Percentiles rank a stretch among this genome's conserved stretches.
Evolutionary conservation across 257 asterid genomes (phyloP).

Genomic region (Striga asiatica): DNA sequence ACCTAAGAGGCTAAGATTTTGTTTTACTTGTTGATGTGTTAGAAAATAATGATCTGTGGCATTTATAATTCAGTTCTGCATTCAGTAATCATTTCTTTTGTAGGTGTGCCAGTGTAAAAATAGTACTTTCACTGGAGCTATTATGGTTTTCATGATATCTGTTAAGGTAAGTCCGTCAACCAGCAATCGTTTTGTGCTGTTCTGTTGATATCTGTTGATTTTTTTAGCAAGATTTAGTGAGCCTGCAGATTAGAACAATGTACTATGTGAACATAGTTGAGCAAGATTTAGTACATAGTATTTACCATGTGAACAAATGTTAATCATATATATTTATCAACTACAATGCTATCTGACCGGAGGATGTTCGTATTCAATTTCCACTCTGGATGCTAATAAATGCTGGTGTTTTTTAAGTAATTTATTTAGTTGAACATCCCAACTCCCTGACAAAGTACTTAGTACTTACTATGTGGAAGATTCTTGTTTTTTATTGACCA

Average conservation of each 20-base stretch:
- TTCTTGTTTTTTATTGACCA: not conserved
- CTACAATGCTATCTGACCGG: too few relatives aligned
- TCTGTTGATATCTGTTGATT: too few relatives aligned
- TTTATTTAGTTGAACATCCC: not conserved
- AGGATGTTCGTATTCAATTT: too few relatives aligned
- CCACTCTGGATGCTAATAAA: too few relatives aligned
- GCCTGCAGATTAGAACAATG: too few relatives aligned
- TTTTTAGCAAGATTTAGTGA: too few relatives aligned
- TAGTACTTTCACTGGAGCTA: slow-evolving; percentile 30
- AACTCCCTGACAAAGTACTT: not conserved
- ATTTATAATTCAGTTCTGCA: not conserved
- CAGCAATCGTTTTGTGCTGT: not conserved
- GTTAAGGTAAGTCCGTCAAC: slow-evolving; percentile 39
- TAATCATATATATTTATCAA: too few relatives aligned
- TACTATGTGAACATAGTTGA: too few relatives aligned
- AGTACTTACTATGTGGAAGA: not conserved
- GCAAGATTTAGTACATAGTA: too few relatives aligned
- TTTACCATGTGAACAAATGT: too few relatives aligned
- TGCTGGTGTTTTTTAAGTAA: not conserved
- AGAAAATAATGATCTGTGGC: not conserved
- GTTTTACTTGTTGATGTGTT: not conserved
- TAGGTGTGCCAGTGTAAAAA: slow-evolving; percentile 39
- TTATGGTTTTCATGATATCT: slow-evolving; percentile 71
- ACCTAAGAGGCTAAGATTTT: not conserved
- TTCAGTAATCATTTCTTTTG: not conserved